Evolutionary conservation across 208 protist species (phyloP), one percentile per base, ranked within the genome.

Genomic region (Acanthamoeba lugdunensis): DNA sequence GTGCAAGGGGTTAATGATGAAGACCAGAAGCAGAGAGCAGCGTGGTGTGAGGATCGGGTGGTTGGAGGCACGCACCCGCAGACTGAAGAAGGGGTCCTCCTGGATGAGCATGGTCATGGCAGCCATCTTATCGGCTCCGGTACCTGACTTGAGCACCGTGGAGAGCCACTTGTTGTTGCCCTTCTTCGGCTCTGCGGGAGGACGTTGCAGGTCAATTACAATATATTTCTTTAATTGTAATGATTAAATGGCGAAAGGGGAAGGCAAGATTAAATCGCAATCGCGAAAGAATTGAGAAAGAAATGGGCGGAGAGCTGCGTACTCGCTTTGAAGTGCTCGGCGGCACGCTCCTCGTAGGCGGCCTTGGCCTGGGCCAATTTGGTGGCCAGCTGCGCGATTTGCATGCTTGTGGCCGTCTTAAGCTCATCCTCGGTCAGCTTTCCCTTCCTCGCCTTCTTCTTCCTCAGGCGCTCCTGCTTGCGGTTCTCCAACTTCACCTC

Each of bases 101-200:
- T 95, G 95, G 3, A 95, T n/a, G 14, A 91, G 63, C 75, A 94
- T 45, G 11, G 63, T 85, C 45, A 94, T 52, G n/a, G 93, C 94
- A 5, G 94, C 92, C 45, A 94, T 65, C 50, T 90, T 92, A 82
- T 95, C 94, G 63, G 91, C 28, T 4, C 79, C n/a, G 21, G 94
- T 95, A 93, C 94, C 94, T 1, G 85, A 94, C 56, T 94, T 65
- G 4, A 95, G 23, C 25, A 95, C 77, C 23, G 91, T 92, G 6
- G 9, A 48, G 82, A 95, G 58, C 94, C 94, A 95, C 14, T 77
- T 73, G 67, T 82, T 28, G 54, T 82, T 56, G 13, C 67, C 50
- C 69, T 54, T 93, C 45, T 91, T 67, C 48, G 85, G 85, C 63
- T 91, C 85, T 91, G 79, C 58, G 5, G 11, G 37, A 37, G n/a